These are phyloP conservation scores for Marchantia polymorpha DNA, from an alignment of 225 moss, liverwort and hornwort genomes.

Conservation along the genomic window DNA sequence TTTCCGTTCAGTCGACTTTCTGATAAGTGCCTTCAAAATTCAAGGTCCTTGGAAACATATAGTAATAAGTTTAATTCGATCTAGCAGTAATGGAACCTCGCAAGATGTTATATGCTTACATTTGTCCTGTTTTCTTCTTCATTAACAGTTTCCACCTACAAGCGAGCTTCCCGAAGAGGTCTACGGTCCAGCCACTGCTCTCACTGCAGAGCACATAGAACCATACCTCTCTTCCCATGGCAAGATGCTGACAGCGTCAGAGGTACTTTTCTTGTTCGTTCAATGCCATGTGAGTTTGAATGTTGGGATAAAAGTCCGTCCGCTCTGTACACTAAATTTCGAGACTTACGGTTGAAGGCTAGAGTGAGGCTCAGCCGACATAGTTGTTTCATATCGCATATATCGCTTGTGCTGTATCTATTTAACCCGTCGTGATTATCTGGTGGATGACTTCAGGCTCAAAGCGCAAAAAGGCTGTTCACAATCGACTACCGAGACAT, in stretches of 20 bases:
- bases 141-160: constrained; percentile 14
- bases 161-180: constrained; percentile 20
- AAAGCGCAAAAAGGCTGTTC: constrained; percentile 10
- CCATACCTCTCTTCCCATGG: constrained; percentile 16
- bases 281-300: background rate
- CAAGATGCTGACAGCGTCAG: constrained; percentile 1
- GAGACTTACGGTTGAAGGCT: too few species aligned
- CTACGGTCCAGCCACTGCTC: constrained; percentile 22
- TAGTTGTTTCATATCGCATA: background rate
- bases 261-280: constrained; percentile 2
- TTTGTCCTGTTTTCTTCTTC: background rate
- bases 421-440: background rate
- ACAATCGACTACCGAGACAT: constrained; percentile 29
- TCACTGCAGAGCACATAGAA: constrained; percentile 18
- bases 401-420: background rate
- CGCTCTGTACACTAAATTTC: background rate
- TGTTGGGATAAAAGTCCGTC: background rate
- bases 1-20: too few species aligned
- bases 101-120: background rate
- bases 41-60: background rate
- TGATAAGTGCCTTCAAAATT: background rate
- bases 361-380: background rate
- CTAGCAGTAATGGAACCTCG: background rate
- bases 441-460: constrained; percentile 10
- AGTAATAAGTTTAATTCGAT: background rate